These are phyloP conservation scores for Fusarium kyushuense DNA, from an alignment of 2,329 filamentous ascomycete genomes.

Conservation along the genomic window DNA sequence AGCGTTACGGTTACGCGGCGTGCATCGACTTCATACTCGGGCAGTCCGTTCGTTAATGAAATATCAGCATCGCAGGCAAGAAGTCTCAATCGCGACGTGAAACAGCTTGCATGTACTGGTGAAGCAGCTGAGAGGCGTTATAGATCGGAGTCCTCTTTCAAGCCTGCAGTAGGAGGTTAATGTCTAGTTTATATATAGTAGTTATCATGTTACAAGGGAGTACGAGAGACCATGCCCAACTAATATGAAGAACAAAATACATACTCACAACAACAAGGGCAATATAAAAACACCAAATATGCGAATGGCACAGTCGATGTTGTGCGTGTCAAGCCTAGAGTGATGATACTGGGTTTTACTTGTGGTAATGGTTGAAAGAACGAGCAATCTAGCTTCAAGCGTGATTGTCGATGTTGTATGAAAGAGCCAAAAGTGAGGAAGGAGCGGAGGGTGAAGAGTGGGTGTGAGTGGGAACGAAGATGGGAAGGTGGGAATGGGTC, in stretches of 20 bases:
- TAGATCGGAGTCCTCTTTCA: constrained; percentile 6
- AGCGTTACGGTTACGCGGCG: constrained; percentile 37
- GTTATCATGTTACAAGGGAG: constrained; percentile 32
- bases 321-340: constrained; percentile 10
- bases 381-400: constrained; percentile 38
- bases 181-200: constrained; percentile 18
- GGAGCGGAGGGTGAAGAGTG: constrained; percentile 41
- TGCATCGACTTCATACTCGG: constrained; percentile 45
- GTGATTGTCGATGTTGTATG: constrained; percentile 38
- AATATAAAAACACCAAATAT: constrained; percentile 17
- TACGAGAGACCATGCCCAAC: constrained; percentile 40
- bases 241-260: constrained; percentile 44
- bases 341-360: constrained; percentile 20
- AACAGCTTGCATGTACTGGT: constrained; percentile 9
- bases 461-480: constrained; percentile 47
- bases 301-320: constrained; percentile 10
- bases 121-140: not conserved
- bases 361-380: constrained; percentile 28
- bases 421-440: constrained; percentile 44
- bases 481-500: constrained; percentile 49
- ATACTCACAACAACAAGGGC: constrained; percentile 32
- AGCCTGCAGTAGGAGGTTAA: constrained; percentile 30
- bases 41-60: constrained; percentile 45
- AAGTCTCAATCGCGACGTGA: constrained; percentile 35
- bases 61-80: constrained; percentile 45